phyloP scores from a whole-genome alignment of 2,329 filamentous ascomycete genomes.

The Kalaharituber pfeilii region DNA sequence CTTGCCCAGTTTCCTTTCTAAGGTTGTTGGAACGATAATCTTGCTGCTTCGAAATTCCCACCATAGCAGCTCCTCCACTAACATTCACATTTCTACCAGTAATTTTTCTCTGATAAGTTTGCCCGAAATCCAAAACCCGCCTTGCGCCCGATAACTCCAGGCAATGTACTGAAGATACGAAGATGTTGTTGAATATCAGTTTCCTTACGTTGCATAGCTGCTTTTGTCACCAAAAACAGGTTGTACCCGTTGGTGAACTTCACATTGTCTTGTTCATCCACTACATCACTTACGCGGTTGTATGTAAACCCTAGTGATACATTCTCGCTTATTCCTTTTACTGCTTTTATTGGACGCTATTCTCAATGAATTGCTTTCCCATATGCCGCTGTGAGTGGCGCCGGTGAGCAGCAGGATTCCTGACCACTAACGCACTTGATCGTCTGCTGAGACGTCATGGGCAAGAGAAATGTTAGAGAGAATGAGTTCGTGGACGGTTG shows the following conservation, averaged over 20 bases:
- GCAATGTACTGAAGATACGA: background rate
- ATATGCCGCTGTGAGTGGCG: too few relatives aligned
- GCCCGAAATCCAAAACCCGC: background rate
- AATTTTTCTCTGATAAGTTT: background rate
- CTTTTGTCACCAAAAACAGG: background rate
- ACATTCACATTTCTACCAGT: background rate
- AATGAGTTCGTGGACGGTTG: too few relatives aligned
- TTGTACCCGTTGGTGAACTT: background rate
- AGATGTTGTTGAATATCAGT: background rate
- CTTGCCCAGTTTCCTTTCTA: background rate
- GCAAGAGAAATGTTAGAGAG: too few relatives aligned
- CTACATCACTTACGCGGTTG: background rate
- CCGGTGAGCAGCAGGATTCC: too few relatives aligned
- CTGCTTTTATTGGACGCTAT: background rate
- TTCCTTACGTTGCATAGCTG: background rate
- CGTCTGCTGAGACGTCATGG: too few relatives aligned
- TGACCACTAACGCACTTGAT: too few relatives aligned
- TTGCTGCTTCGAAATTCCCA: background rate
- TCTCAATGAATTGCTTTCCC: background rate
- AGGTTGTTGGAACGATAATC: background rate
- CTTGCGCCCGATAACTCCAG: background rate
- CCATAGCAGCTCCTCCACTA: too few relatives aligned
- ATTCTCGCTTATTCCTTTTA: background rate
- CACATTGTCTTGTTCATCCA: background rate
- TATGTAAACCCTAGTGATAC: background rate